These are phyloP conservation scores for Lathyrus oleraceus DNA, from an alignment of 306 rosid genomes.

Conservation along the genomic window DNA sequence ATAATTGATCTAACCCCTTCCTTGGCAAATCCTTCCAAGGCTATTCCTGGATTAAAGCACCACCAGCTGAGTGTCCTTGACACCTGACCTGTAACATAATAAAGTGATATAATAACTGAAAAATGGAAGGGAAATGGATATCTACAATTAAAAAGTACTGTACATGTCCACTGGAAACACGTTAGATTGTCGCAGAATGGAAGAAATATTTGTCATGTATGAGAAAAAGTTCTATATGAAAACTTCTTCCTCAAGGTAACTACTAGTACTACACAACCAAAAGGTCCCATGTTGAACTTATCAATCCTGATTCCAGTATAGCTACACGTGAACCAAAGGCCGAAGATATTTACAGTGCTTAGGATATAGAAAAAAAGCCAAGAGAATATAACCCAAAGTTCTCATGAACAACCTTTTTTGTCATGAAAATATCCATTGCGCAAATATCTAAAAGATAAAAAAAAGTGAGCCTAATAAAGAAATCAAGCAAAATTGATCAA, in stretches of 20 bases:
- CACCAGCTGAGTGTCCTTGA: constrained; percentile 96
- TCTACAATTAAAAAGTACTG: constrained; percentile 17
- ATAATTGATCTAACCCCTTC: constrained; percentile 78
- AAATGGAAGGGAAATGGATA: constrained; percentile 27
- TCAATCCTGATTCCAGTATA: constrained; percentile 18
- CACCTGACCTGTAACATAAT: constrained; percentile 60
- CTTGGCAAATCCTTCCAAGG: constrained; percentile 76
- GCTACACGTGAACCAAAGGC: constrained; percentile 5
- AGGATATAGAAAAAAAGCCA: constrained; percentile 19
- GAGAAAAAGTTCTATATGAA: constrained; percentile 28
- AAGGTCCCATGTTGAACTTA: constrained; percentile 18
- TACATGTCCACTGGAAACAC: constrained; percentile 25
- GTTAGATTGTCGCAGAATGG: constrained; percentile 15
- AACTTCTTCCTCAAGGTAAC: constrained; percentile 8
- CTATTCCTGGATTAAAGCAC: constrained; percentile 98
- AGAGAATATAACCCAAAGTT: constrained; percentile 9
- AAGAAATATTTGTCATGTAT: constrained; percentile 25
- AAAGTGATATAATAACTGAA: constrained; percentile 30
- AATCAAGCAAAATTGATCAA: constrained; percentile 6
- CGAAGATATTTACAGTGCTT: constrained; percentile 12
- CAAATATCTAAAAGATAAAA: not conserved
- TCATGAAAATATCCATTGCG: not conserved
- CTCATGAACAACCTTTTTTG: constrained; percentile 12
- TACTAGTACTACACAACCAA: constrained; percentile 13
- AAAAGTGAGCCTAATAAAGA: not conserved